phyloP scores from a whole-genome alignment of 148 eudicot genomes.

The Persicaria maculosa region DNA sequence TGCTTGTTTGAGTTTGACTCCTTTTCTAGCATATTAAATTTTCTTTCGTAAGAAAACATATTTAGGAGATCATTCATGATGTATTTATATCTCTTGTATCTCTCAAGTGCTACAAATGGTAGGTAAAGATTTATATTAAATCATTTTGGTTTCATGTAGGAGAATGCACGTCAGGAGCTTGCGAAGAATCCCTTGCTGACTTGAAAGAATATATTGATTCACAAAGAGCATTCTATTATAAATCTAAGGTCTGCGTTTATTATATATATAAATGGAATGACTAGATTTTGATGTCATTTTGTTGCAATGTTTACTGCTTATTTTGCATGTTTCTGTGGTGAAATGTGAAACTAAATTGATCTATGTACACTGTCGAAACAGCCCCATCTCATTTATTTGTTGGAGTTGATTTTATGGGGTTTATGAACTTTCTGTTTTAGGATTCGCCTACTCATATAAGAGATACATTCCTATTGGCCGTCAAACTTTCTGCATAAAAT shows the following conservation, averaged over 20 bases:
- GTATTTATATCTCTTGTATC: not conserved
- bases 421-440: not conserved
- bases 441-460: not conserved
- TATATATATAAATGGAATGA: not conserved
- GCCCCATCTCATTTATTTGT: too few species aligned
- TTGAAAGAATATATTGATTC: slow-evolving; percentile 29
- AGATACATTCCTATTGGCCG: not conserved
- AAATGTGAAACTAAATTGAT: not conserved
- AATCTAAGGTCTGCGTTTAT: slow-evolving; percentile 31
- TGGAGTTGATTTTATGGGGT: too few species aligned
- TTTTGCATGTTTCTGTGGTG: not conserved
- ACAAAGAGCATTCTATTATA: slow-evolving; percentile 22
- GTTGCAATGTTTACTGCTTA: not conserved
- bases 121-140: not conserved
- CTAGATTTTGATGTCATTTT: not conserved
- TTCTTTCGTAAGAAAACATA: not conserved
- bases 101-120: not conserved
- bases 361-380: too few species aligned
- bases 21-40: not conserved
- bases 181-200: slow-evolving; percentile 23
- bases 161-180: slow-evolving; percentile 26
- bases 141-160: slow-evolving; percentile 17
- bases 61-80: not conserved
- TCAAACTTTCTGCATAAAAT: not conserved
- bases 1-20: not conserved